Evolutionary conservation across 2,329 filamentous ascomycete species (phyloP).

Genomic region (Emmonsiellopsis sp.): DNA sequence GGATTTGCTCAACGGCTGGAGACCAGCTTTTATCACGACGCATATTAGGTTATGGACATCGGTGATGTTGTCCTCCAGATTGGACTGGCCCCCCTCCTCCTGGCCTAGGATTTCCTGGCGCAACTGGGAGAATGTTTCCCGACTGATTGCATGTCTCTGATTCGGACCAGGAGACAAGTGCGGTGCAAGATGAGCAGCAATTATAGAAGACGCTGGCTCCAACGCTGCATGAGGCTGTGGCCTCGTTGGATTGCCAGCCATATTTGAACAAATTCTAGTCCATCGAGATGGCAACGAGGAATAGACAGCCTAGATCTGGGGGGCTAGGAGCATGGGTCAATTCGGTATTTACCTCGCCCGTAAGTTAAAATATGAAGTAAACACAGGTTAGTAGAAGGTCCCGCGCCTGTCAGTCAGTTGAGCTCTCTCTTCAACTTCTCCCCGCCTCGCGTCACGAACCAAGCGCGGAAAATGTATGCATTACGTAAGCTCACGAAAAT

Average conservation of each 20-base stretch:
- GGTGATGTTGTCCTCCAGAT: slow-evolving; percentile 55
- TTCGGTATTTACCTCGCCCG: too few species aligned
- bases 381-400: not conserved
- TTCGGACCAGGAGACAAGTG: slow-evolving; percentile 60
- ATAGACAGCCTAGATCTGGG: not conserved
- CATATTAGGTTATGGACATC: slow-evolving; percentile 81
- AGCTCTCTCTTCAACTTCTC: too few species aligned
- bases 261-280: not conserved
- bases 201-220: slow-evolving; percentile 56
- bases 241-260: not conserved
- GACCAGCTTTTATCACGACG: slow-evolving; percentile 68
- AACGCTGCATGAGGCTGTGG: slow-evolving; percentile 6
- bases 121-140: slow-evolving; percentile 65
- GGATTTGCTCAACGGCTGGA: slow-evolving; percentile 52
- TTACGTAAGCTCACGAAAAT: too few species aligned
- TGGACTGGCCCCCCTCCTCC: slow-evolving; percentile 32
- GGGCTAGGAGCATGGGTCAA: too few species aligned
- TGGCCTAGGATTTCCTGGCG: slow-evolving; percentile 53
- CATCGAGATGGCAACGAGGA: not conserved
- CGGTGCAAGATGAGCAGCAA: slow-evolving; percentile 79
- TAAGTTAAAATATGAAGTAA: not conserved
- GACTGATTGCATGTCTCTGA: slow-evolving; percentile 55
- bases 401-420: too few species aligned
- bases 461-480: too few species aligned
- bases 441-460: too few species aligned